These are phyloP conservation scores for Coelastrella sp. DNA, from an alignment of 139 green algal species.

Conservation along the genomic window DNA sequence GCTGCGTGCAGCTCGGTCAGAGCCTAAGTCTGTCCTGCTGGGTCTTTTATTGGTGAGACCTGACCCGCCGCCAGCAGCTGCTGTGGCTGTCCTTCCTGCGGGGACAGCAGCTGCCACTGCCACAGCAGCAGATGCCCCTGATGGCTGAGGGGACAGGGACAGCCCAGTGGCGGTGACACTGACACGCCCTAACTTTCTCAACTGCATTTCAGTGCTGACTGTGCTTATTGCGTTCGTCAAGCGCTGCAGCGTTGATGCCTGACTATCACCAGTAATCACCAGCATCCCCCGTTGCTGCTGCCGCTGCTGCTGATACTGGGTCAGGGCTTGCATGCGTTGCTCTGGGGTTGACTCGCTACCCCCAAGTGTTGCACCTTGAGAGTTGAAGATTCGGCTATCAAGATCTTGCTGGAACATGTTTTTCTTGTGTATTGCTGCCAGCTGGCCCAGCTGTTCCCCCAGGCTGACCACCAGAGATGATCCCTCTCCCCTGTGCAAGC, in stretches of 20 bases:
- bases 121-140: background rate
- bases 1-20: background rate
- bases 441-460: conserved; percentile 1
- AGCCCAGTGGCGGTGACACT: background rate
- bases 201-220: background rate
- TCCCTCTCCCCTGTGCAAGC: background rate
- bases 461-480: background rate
- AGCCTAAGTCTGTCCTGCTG: background rate
- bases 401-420: background rate
- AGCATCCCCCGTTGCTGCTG: background rate
- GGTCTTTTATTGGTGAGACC: background rate
- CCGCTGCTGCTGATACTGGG: background rate
- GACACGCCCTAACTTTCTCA: background rate
- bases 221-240: background rate
- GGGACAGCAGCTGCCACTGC: background rate
- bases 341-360: background rate
- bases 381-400: background rate
- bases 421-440: background rate
- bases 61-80: background rate
- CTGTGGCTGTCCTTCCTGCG: background rate
- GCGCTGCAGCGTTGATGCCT: background rate
- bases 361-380: background rate
- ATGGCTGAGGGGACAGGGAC: background rate
- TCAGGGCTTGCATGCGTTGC: background rate
- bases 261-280: background rate